Conservation (phyloP, 2,329 filamentous ascomycete species). For the Tolypocladium album region DNA sequence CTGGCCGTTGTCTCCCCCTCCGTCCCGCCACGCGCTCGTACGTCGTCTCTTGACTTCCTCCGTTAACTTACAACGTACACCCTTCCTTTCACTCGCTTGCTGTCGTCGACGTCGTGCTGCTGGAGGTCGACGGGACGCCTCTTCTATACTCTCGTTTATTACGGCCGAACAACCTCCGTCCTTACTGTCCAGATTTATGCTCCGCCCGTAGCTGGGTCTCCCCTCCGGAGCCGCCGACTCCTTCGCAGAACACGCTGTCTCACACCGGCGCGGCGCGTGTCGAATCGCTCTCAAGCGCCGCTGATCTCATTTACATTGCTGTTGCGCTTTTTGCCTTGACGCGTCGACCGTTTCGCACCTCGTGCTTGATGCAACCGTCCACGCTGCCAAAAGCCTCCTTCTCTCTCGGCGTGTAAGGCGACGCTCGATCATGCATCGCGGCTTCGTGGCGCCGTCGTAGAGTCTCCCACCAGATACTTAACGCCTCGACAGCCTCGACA, state of each 20-base stretch:
- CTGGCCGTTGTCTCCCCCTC: neutral
- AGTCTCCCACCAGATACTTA: slow-evolving; percentile 8
- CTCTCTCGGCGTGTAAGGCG: neutral
- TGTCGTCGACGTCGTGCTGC: neutral
- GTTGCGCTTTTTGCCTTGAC: neutral
- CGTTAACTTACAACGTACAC: neutral
- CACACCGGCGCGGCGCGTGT: neutral
- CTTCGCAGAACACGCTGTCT: neutral
- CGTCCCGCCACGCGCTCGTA: neutral
- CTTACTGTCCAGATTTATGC: neutral
- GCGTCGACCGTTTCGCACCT: neutral
- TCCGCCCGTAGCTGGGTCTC: neutral
- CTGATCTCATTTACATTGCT: neutral
- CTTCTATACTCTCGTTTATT: neutral
- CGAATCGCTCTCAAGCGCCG: neutral
- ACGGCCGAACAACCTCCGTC: neutral
- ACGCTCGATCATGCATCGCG: slow-evolving; percentile 9
- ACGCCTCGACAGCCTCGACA: slow-evolving; percentile 1
- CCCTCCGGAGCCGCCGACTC: neutral
- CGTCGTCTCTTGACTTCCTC: neutral
- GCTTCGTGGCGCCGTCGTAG: slow-evolving; percentile 6
- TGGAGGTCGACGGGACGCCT: neutral
- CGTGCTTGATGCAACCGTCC: neutral
- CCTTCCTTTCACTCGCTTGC: neutral
- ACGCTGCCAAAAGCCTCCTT: neutral